phyloP scores from a whole-genome alignment of 2,329 filamentous ascomycete genomes.

The Cytospora piceicola region DNA sequence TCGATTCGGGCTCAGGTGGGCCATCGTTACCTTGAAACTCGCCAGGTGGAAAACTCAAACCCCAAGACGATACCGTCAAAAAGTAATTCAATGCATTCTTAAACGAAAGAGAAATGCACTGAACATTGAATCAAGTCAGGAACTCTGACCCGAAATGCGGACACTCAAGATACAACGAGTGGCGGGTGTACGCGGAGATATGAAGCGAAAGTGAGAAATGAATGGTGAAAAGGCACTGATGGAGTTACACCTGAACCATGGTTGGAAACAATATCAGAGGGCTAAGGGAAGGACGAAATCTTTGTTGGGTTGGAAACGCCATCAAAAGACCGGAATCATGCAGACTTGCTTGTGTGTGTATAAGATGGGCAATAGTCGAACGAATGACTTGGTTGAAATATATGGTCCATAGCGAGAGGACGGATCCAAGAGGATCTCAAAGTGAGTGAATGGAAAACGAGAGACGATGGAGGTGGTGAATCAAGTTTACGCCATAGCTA shows the following conservation, averaged over 20 bases:
- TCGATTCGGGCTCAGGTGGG: not conserved
- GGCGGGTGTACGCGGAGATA: not conserved
- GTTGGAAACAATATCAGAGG: not conserved
- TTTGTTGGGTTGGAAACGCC: not conserved
- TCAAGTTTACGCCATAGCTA: not conserved
- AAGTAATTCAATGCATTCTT: not conserved
- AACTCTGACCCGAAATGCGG: not conserved
- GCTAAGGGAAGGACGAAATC: not conserved
- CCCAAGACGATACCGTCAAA: not conserved
- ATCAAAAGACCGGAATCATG: not conserved
- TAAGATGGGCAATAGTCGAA: not conserved
- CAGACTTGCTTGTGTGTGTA: not conserved
- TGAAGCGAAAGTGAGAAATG: not conserved
- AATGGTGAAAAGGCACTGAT: not conserved
- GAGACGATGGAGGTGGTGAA: slow-evolving; percentile 12
- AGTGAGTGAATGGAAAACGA: slow-evolving; percentile 15
- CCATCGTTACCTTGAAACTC: not conserved
- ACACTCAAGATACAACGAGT: not conserved
- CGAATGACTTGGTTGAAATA: not conserved
- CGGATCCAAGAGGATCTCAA: not conserved
- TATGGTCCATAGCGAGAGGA: slow-evolving; percentile 3
- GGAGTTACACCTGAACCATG: not conserved
- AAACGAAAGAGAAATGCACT: not conserved
- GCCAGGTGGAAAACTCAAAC: not conserved
- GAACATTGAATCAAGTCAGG: too few relatives aligned